Conservation (phyloP, 306 rosid genomes). For the Erythrophleum fordii region DNA sequence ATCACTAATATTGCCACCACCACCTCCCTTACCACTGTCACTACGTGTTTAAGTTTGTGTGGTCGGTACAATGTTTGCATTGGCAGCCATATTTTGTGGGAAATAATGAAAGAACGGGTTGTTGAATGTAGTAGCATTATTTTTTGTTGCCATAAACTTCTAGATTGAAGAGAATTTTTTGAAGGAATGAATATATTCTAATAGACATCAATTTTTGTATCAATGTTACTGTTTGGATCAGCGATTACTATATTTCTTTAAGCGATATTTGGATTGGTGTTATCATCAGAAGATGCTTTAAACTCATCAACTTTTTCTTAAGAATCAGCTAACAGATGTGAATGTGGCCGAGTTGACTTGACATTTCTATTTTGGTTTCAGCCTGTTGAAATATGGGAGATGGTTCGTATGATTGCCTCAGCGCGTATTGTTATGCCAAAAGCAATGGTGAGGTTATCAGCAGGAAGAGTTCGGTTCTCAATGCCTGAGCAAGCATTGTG, state of each 20-base stretch:
- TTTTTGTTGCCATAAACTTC: neutral
- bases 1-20: too few relatives aligned
- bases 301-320: neutral
- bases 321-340: conserved; percentile 16
- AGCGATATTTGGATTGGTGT: conserved; percentile 5
- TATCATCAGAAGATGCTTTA: conserved; percentile 7
- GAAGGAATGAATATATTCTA: neutral
- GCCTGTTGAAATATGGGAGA: conserved; percentile 99
- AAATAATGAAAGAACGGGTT: neutral
- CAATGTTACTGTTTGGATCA: neutral
- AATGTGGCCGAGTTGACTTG: conserved; percentile 4
- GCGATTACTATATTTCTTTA: neutral
- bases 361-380: conserved; percentile 39
- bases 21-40: too few relatives aligned
- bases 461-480: conserved; percentile 93
- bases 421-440: conserved; percentile 92
- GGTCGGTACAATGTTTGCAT: neutral
- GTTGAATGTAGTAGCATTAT: too few relatives aligned
- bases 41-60: neutral
- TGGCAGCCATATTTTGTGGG: neutral
- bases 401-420: conserved; percentile 93
- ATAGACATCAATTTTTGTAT: neutral
- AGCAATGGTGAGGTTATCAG: conserved; percentile 96
- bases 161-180: neutral
- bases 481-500: conserved; percentile 96